These are phyloP conservation scores for Fusarium hainanense DNA, from an alignment of 2,329 filamentous ascomycete genomes.

Conservation along the genomic window DNA sequence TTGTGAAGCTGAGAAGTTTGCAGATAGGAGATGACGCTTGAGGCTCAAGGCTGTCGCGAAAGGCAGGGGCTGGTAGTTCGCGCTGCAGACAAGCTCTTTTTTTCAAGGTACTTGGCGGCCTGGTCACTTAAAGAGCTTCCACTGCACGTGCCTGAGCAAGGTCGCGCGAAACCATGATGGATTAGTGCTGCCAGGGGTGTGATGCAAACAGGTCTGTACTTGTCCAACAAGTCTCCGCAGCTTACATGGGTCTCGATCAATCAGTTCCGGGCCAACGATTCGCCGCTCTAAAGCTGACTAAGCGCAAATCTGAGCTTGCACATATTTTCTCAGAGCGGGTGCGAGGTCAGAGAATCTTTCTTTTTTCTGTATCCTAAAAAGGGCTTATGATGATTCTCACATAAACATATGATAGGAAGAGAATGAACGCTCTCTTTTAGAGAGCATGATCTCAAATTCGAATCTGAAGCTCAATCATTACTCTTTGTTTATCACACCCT, in stretches of 20 bases:
- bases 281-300: constrained; percentile 43
- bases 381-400: constrained; percentile 71
- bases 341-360: constrained; percentile 35
- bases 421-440: constrained; percentile 67
- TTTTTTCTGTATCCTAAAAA: constrained; percentile 50
- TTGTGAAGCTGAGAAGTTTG: constrained; percentile 35
- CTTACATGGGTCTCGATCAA: constrained; percentile 10
- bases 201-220: constrained; percentile 33
- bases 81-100: constrained; percentile 31
- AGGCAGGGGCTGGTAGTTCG: constrained; percentile 45
- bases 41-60: constrained; percentile 43
- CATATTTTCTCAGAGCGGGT: constrained; percentile 37
- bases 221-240: constrained; percentile 16
- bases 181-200: constrained; percentile 24
- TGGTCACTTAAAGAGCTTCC: constrained; percentile 30
- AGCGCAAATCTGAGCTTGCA: constrained; percentile 29
- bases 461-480: constrained; percentile 66
- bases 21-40: constrained; percentile 39
- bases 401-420: constrained; percentile 75
- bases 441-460: constrained; percentile 70
- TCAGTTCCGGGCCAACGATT: constrained; percentile 41
- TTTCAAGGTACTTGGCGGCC: constrained; percentile 30
- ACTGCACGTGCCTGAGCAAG: constrained; percentile 20
- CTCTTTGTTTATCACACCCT: constrained; percentile 12
- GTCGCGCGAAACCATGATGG: constrained; percentile 3